Base-by-base conservation (phyloP, 108 stramenopile species). In the Mediolabrus comicus region DNA sequence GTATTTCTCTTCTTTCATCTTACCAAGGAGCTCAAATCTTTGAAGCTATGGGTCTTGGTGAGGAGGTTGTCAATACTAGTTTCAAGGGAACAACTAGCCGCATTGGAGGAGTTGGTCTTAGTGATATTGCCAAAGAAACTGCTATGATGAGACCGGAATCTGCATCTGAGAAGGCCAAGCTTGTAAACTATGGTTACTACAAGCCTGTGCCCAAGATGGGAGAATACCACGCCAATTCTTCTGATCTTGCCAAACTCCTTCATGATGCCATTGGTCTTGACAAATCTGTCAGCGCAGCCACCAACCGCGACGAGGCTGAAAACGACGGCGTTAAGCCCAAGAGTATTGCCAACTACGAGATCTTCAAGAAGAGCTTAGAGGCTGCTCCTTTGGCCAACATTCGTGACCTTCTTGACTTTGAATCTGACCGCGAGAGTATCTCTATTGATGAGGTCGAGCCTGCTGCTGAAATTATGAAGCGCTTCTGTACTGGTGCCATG, bases 21-120 rank as follows among this genome's bases (percentile, higher is more conserved):
- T 97, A 97, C 72, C 81, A 90, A 22, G 97, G 97, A 29, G 97
- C 97, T 10, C 97, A 97, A 84, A 96, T 97, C 57, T 98, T 98
- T 59, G 98, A 98, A 74, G 95, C 95, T 25, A 83, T 98, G 57
- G 98, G 98, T 35, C 78, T 98, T 36, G 83, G 87, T 12, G 86
- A 90, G 38, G 95, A 97, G 39, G 87, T 97, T 34, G 90, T 98
- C 46, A 83, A 85, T 17, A 71, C 75, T 32, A 85, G 92, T 84
- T 98, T 98, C 87, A 96, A 95, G 69, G 97, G 97, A 52, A 96
- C 96, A 26, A 94, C 94, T n/a, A 90, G 87, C 60, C 87, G 95
- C 33, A 90, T 95, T 62, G 95, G 92, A 16, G 95, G 95, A 52
- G 71, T 92, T 28, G 49, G 52, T 28, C 73, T 95, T 19, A 72